Percentiles rank a stretch among this genome's conserved stretches.
Conservation (phyloP, 306 rosid species). For the Quercus robur region DNA sequence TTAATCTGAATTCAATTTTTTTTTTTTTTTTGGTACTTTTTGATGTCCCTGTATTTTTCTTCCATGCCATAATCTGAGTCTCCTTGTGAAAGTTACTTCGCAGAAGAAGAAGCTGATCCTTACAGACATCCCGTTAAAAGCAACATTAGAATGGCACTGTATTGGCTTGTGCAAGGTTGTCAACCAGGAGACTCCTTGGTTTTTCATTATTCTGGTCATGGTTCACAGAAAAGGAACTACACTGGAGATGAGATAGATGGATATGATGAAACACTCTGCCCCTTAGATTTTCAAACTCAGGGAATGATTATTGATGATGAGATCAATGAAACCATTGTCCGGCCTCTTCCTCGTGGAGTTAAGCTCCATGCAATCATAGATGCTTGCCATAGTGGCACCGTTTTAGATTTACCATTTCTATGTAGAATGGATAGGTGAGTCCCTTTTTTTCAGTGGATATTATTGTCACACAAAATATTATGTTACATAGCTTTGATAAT, state of each 20-base stretch:
- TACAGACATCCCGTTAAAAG: conserved; percentile 33
- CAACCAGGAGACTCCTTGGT: conserved; percentile 51
- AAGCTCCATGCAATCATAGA: conserved; percentile 52
- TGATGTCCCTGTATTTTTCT: not conserved
- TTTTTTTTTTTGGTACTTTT: not conserved
- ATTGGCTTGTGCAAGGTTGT: conserved; percentile 47
- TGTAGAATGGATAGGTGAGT: conserved; percentile 41
- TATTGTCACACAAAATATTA: not conserved
- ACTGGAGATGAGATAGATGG: conserved; percentile 50
- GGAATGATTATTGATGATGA: conserved; percentile 55
- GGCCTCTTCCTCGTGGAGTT: conserved; percentile 43
- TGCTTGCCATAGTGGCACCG: conserved; percentile 54
- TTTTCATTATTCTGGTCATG: conserved; percentile 54
- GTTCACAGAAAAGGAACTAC: conserved; percentile 40
- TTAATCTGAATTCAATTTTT: no score
- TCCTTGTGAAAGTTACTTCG: not conserved
- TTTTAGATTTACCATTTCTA: conserved; percentile 41
- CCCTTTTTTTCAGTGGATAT: not conserved
- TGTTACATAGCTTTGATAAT: not conserved
- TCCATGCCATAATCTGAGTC: not conserved
- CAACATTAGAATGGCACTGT: conserved; percentile 42
- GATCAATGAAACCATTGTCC: conserved; percentile 43
- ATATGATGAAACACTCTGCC: conserved; percentile 46
- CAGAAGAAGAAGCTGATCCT: conserved; percentile 48
- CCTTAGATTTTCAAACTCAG: conserved; percentile 32